Evolutionary conservation across 805 yeast species (phyloP).

Genomic region (Candida argentea): DNA sequence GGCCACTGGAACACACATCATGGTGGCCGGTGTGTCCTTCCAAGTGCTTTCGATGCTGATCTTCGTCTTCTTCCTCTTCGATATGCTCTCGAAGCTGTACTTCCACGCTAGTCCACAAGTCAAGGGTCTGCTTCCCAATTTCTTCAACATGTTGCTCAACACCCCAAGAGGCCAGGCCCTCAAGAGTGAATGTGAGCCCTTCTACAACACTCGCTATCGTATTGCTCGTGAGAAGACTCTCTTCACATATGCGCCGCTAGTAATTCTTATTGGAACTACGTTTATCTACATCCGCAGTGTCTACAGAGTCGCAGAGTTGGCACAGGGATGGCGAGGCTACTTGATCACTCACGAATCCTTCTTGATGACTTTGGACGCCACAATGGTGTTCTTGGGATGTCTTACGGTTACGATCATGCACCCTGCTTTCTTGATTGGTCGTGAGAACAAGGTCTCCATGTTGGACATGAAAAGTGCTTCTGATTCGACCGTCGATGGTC

Average conservation of each 20-base stretch:
- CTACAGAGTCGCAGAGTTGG: constrained; percentile 63
- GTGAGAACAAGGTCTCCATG: constrained; percentile 6
- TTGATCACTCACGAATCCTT: constrained; percentile 41
- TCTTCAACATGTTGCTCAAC: constrained; percentile 13
- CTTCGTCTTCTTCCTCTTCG: constrained; percentile 42
- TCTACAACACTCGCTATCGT: constrained; percentile 25
- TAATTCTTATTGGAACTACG: constrained; percentile 36
- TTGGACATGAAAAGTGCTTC: not conserved
- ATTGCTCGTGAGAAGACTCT: constrained; percentile 21
- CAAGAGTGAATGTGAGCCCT: constrained; percentile 11
- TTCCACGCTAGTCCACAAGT: constrained; percentile 15
- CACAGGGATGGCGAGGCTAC: constrained; percentile 63
- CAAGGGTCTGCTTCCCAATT: constrained; percentile 14
- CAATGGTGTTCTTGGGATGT: constrained; percentile 17
- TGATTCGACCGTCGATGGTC: too few relatives aligned
- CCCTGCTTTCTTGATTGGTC: constrained; percentile 54
- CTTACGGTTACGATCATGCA: constrained; percentile 30
- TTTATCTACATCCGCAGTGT: constrained; percentile 58
- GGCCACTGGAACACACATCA: constrained; percentile 47
- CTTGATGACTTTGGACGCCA: constrained; percentile 26
- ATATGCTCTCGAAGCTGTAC: constrained; percentile 35
- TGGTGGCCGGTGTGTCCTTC: constrained; percentile 70
- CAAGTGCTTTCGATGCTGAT: constrained; percentile 64
- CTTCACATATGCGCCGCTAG: constrained; percentile 36
- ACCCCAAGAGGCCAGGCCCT: constrained; percentile 10